Evolutionary conservation across 2,329 filamentous ascomycete genomes (phyloP).

Genomic region (Pseudogymnoascus sp.): DNA sequence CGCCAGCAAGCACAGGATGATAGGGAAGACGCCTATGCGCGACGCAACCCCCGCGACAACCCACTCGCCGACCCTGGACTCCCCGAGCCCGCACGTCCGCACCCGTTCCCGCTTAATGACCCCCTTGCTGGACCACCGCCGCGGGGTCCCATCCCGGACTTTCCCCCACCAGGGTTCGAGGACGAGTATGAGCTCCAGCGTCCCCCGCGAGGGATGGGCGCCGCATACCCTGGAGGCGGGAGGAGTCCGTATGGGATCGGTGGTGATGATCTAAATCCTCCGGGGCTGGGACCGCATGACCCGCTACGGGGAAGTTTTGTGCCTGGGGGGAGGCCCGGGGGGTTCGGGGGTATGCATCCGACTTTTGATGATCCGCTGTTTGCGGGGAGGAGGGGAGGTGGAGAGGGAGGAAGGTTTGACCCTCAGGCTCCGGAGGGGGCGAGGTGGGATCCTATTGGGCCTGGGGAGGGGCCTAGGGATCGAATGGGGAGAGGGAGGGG

Average conservation of each 20-base stretch:
- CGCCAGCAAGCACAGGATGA: conserved; percentile 36
- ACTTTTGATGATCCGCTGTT: conserved; percentile 91
- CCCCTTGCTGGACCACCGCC: conserved; percentile 54
- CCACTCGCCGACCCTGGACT: conserved; percentile 42
- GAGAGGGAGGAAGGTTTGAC: conserved; percentile 48
- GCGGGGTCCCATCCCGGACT: conserved; percentile 63
- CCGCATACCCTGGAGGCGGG: conserved; percentile 31
- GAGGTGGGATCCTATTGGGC: conserved; percentile 83
- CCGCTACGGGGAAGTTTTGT: conserved; percentile 64
- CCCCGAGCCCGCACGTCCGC: conserved; percentile 57
- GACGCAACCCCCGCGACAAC: conserved; percentile 34
- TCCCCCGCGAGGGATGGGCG: conserved; percentile 46
- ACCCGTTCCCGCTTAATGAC: conserved; percentile 52
- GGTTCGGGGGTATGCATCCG: conserved; percentile 83
- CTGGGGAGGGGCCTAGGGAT: conserved; percentile 46
- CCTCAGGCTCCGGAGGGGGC: conserved; percentile 77
- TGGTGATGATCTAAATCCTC: conserved; percentile 80
- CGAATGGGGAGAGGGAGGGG: conserved; percentile 36
- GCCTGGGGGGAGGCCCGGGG: conserved; percentile 47
- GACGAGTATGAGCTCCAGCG: conserved; percentile 81
- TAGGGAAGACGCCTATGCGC: conserved; percentile 36
- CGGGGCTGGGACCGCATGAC: conserved; percentile 77
- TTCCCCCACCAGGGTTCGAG: conserved; percentile 84
- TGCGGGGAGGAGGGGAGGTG: conserved; percentile 44
- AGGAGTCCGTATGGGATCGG: conserved; percentile 64